Base-by-base conservation (phyloP, 331 rosid genomes). In the Acacia concinna region DNA sequence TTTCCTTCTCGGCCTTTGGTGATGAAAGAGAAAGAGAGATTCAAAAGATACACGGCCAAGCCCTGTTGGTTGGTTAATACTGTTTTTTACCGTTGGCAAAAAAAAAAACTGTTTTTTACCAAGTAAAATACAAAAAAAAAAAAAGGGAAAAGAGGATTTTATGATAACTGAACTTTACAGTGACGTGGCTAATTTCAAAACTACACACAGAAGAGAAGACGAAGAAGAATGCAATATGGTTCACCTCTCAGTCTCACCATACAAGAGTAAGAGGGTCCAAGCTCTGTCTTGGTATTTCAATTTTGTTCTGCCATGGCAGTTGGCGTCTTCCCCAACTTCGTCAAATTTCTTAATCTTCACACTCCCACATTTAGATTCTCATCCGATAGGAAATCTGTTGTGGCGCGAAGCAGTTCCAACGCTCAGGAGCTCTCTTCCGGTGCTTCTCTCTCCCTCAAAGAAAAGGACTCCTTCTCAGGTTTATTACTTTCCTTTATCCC, bases 341-440 rank as follows among this genome's bases (percentile, higher is more conserved):
- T 46, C 49, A 27, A 6, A 10, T 75, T 74, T 35, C 57, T 73
- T 18, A 73, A 25, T 73, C 35, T 78, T 38, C n/a, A 67, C 78
- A 38, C 64, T 34, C 62, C 31, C 35, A 28, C 73, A 40, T 32
- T 46, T 44, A 83, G 66, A 47, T 40, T 59, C 41, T 40, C 71
- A 46, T 73, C 63, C 17, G 37, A 49, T 44, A 76, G 81, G 47
- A 88, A 73, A 78, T 40, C 77, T 17, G n/a, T 67, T 49, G 31
- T 81, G 81, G 86, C 83, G 65, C 83, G 73, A 72, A 85, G 27
- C 71, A 85, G 27, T 67, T 78, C 83, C 69, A 73, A 57, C 44
- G 62, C 59, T 70, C 79, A 70, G 75, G 74, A 60, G 17, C 60
- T 73, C 57, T 71, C 79, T 54, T 71, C 76, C 10, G 18, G 56